Conservation (phyloP, 139 green algal species). For the Picochlorum sp. region DNA sequence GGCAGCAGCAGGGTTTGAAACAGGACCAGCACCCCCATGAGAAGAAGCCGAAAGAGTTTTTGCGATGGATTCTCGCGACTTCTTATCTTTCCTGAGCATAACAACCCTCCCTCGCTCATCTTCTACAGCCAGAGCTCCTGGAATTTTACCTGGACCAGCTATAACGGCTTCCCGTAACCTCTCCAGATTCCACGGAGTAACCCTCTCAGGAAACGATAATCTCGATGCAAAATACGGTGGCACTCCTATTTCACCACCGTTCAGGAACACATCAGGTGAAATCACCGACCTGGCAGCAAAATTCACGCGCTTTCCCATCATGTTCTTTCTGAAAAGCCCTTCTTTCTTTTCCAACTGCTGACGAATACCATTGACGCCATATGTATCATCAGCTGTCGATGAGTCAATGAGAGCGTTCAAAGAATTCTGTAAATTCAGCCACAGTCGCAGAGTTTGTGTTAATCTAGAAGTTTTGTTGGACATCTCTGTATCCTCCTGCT, state of each 20-base stretch:
- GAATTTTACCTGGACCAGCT: slow-evolving; percentile 63
- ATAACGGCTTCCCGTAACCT: slow-evolving; percentile 68
- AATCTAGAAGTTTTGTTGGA: slow-evolving; percentile 6
- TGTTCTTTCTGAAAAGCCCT: slow-evolving; percentile 98
- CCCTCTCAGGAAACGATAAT: slow-evolving; percentile 85
- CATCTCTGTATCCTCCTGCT: neutral
- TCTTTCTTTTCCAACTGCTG: slow-evolving; percentile 98
- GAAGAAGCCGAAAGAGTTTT: slow-evolving; percentile 61
- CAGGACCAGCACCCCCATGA: neutral
- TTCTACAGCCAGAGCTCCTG: slow-evolving; percentile 88
- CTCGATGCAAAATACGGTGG: slow-evolving; percentile 92
- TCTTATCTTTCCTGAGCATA: slow-evolving; percentile 37
- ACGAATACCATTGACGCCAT: slow-evolving; percentile 52
- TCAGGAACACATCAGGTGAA: slow-evolving; percentile 89
- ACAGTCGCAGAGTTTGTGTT: slow-evolving; percentile 40
- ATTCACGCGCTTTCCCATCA: slow-evolving; percentile 98
- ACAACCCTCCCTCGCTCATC: slow-evolving; percentile 69
- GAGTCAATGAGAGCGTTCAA: slow-evolving; percentile 83
- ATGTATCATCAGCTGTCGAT: slow-evolving; percentile 40
- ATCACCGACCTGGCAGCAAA: slow-evolving; percentile 94
- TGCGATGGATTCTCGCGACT: slow-evolving; percentile 58
- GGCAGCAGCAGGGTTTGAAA: slow-evolving; percentile 10
- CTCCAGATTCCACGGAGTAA: slow-evolving; percentile 87
- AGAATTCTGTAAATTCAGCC: slow-evolving; percentile 75
- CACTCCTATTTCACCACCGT: slow-evolving; percentile 83